Evolutionary conservation across 1,284 basidiomycete genomes (phyloP), one percentile per base, ranked within the genome.

Genomic region (Polyporus tsugae): DNA sequence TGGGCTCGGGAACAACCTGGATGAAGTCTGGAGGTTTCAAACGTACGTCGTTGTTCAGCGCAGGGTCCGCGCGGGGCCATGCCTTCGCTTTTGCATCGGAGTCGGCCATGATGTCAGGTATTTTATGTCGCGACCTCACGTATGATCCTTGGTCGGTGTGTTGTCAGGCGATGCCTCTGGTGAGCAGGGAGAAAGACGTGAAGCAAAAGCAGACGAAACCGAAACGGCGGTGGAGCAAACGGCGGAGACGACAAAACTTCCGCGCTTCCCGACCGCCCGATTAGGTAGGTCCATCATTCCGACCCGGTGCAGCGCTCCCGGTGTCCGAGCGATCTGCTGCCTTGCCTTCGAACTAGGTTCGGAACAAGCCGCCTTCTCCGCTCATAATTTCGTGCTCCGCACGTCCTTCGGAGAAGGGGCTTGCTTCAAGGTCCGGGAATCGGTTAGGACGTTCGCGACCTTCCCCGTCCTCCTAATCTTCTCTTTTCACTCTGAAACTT

Each of bases 21-120:
- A 74, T 74, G 71, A 69, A 78, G 75, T 38, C n/a, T 70, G 65
- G 55, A 68, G 59, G n/a, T n/a, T n/a, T n/a, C n/a, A 52, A 72
- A 82, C 90, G 75, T 76, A 98, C 97, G 80, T 95, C 91, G 88
- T 99, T 98, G 79, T 97, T 98, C 76, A 99, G 87, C 61, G 89
- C 86, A 58, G 96, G 91, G 75, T 93, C 89, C 73, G 98, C 95
- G 70, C 96, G 86, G 64, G 98, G 98, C 91, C 95, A 99, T 68
- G 96, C 96, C 85, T 97, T 98, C 73, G 85, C 83, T 76, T 83
- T 85, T 49, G 78, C 71, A 72, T 73, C 67, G 39, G 77, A 76
- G 66, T 92, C 90, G 63, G 86, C 83, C 91, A 92, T 92, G 76
- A 65, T 80, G 66, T 72, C 46, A 13, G 38, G 33, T 62, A 59